phyloP scores from a whole-genome alignment of 2,329 filamentous ascomycete species.

The Pseudovirgaria hyperparasitica region DNA sequence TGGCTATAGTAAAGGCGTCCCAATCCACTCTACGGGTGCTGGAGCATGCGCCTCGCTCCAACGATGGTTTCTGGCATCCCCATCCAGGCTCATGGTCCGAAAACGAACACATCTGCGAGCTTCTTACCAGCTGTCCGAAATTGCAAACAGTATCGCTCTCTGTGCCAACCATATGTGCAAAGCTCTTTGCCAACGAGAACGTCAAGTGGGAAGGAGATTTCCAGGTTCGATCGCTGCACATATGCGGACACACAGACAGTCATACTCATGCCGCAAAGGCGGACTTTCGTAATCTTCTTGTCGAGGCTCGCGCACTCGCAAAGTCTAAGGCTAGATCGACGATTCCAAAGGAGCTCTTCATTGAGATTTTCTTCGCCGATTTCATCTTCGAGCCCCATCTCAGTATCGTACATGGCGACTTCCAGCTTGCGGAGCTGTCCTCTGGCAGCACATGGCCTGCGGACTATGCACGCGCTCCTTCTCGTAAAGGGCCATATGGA shows the following conservation, averaged over 20 bases:
- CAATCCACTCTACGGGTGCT: conserved; percentile 35
- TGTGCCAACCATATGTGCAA: conserved; percentile 34
- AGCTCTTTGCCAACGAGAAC: conserved; percentile 32
- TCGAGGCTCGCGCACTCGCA: conserved; percentile 29
- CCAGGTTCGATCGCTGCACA: conserved; percentile 35
- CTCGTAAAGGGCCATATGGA: conserved; percentile 37
- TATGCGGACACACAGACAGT: conserved; percentile 30
- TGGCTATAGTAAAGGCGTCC: conserved; percentile 39
- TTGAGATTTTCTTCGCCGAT: conserved; percentile 39
- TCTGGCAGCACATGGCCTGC: conserved; percentile 30
- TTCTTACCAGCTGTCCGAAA: conserved; percentile 32
- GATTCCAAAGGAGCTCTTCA: conserved; percentile 26
- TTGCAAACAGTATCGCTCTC: conserved; percentile 36
- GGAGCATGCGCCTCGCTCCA: conserved; percentile 40
- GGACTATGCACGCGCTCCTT: conserved; percentile 16
- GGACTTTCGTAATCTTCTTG: conserved; percentile 27
- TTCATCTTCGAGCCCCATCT: conserved; percentile 38
- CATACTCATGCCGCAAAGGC: conserved; percentile 21
- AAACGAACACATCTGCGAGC: conserved; percentile 35
- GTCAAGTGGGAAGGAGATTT: conserved; percentile 34
- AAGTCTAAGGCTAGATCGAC: conserved; percentile 22
- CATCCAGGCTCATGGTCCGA: conserved; percentile 31
- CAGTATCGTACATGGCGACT: conserved; percentile 35
- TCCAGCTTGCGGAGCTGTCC: conserved; percentile 29
- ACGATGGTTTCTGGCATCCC: conserved; percentile 39